Conservation (phyloP, 345 rosid genomes). For the Pistacia vera region DNA sequence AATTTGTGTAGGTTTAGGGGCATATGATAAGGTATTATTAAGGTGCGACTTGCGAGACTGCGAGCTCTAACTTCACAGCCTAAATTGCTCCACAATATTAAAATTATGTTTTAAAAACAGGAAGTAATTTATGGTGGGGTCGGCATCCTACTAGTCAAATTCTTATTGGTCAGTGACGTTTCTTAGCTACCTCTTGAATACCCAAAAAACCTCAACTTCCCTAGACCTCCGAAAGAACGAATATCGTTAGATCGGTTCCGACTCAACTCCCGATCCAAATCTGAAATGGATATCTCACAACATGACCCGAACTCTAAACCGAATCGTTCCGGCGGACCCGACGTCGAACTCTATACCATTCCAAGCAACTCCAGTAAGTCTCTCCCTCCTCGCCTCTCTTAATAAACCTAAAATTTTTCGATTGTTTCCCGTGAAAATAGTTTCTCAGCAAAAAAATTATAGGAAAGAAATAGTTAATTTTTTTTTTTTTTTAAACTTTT, state of each 20-base stretch:
- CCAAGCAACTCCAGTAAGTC: constrained; percentile 72
- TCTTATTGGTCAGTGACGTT: neutral
- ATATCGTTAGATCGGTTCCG: neutral
- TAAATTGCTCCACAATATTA: no score
- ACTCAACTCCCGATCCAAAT: constrained; percentile 13
- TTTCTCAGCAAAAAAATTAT: neutral
- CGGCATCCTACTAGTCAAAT: neutral
- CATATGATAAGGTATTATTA: no score
- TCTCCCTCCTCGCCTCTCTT: neutral
- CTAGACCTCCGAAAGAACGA: neutral
- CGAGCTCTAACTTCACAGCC: no score
- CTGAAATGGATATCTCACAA: constrained; percentile 33
- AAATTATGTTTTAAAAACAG: neutral
- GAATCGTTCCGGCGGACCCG: constrained; percentile 46
- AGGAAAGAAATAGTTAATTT: neutral
- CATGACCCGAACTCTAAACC: constrained; percentile 43
- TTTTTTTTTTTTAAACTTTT: neutral
- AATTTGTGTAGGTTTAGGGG: no score
- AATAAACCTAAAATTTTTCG: neutral
- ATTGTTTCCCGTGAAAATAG: constrained; percentile 11
- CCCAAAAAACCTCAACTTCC: neutral
- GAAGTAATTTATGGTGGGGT: neutral
- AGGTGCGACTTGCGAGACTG: no score
- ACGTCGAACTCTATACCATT: constrained; percentile 73
- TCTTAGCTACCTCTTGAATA: no score